Evolutionary conservation across 2,329 filamentous ascomycete species (phyloP).

Genomic region (Grosmannia penicillata): DNA sequence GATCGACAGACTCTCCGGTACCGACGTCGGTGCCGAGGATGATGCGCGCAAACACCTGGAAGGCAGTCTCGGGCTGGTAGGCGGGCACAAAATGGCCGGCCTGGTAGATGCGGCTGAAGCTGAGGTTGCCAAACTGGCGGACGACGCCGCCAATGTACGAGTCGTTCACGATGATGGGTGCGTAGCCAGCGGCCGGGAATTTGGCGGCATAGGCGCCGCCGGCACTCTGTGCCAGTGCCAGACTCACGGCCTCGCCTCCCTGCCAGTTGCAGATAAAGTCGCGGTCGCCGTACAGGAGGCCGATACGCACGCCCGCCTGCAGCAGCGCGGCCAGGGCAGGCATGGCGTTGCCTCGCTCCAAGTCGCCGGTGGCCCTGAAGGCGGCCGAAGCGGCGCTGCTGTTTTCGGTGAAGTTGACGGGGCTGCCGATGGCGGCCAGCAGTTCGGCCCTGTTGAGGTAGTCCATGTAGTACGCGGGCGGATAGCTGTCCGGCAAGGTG

Average conservation of each 20-base stretch:
- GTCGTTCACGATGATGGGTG: slow-evolving; percentile 53
- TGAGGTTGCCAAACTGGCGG: slow-evolving; percentile 62
- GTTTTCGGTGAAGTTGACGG: slow-evolving; percentile 41
- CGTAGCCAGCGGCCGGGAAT: slow-evolving; percentile 57
- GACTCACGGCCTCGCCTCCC: slow-evolving; percentile 60
- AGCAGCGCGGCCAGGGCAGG: slow-evolving; percentile 45
- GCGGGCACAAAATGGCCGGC: slow-evolving; percentile 48
- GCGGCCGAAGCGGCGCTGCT: slow-evolving; percentile 30
- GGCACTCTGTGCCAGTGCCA: slow-evolving; percentile 39
- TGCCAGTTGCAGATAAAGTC: slow-evolving; percentile 55
- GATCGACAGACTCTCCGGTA: slow-evolving; percentile 36
- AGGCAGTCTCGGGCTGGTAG: slow-evolving; percentile 45
- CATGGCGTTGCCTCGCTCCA: slow-evolving; percentile 45
- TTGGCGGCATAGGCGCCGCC: slow-evolving; percentile 29
- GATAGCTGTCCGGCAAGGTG: slow-evolving; percentile 41
- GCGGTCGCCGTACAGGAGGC: slow-evolving; percentile 53
- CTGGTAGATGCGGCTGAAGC: slow-evolving; percentile 52
- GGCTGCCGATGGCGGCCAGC: slow-evolving; percentile 45
- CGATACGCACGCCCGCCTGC: slow-evolving; percentile 49
- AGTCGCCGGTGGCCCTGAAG: slow-evolving; percentile 41
- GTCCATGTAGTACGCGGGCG: slow-evolving; percentile 42
- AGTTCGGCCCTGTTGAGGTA: slow-evolving; percentile 48
- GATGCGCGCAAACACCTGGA: slow-evolving; percentile 46
- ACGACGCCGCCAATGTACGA: slow-evolving; percentile 57
- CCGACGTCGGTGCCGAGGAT: slow-evolving; percentile 39